Conservation (phyloP, 2,329 filamentous ascomycete genomes). For the Fonsecaea nubica region DNA sequence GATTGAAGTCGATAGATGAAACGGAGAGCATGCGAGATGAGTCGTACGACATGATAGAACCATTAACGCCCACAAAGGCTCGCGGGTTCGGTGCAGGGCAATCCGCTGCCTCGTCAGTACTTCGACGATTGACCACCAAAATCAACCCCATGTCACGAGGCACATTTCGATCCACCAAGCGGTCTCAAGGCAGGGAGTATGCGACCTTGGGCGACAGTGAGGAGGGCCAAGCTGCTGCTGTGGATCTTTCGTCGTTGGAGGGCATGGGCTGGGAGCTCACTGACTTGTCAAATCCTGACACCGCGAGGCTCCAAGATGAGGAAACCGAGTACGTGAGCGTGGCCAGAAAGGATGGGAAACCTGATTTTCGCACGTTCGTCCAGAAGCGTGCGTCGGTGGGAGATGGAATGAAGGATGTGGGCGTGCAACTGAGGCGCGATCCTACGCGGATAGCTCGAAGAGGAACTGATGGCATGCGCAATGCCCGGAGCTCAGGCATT, state of each 20-base stretch:
- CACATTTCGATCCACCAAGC: constrained; percentile 30
- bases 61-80: constrained; percentile 24
- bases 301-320: constrained; percentile 15
- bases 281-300: constrained; percentile 32
- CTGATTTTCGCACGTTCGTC: constrained; percentile 35
- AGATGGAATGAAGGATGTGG: constrained; percentile 39
- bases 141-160: constrained; percentile 28
- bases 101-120: constrained; percentile 33
- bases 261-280: constrained; percentile 39
- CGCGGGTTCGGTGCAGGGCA: constrained; percentile 14
- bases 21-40: constrained; percentile 24
- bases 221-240: constrained; percentile 18
- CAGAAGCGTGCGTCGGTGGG: constrained; percentile 36
- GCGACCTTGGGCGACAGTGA: constrained; percentile 36
- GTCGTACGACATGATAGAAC: constrained; percentile 27
- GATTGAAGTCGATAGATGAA: constrained; percentile 28
- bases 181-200: constrained; percentile 34
- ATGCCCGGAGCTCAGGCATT: constrained; percentile 23
- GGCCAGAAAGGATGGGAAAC: constrained; percentile 16
- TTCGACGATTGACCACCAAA: constrained; percentile 37
- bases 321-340: constrained; percentile 32
- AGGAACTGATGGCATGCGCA: constrained; percentile 4
- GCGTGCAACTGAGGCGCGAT: constrained; percentile 37
- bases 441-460: constrained; percentile 30
- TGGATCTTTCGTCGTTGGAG: constrained; percentile 40